Evolutionary conservation across 108 stramenopile genomes (phyloP), one percentile per base, ranked within the genome.

Genomic region (Nannochloropsis salina): DNA sequence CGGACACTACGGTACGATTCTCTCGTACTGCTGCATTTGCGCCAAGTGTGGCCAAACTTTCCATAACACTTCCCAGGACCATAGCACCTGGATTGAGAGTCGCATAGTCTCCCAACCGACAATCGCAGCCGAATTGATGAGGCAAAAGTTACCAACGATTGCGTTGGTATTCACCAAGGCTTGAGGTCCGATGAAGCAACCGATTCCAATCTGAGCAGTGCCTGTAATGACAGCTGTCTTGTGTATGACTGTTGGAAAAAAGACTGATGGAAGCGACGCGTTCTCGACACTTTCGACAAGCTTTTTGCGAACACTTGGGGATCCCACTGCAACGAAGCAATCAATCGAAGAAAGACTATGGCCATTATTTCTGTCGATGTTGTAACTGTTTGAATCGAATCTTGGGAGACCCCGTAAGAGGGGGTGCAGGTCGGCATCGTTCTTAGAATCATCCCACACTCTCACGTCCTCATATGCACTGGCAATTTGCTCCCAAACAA

Each of bases 101-200:
- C 47, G 47, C 47, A 51, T 51, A 51, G 47, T 51, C 47, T 51
- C 47, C 47, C 47, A 51, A 51, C 47, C 47, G 47, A 51, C 47
- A 51, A 51, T 51, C 47, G 47, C 47, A 51, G 47, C 47, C 47
- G 47, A 51, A 51, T 51, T 51, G 47, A 51, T 51, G 47, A 51
- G 47, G 47, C 47, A 51, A 51, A 51, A 51, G 47, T 51, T 51
- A 51, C 47, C 47, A 51, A 12, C 15, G 47, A 51, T 15, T 51
- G 47, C 47, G 47, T 51, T 51, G 47, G 47, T 51, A 51, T 51
- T 51, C 47, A 51, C 47, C 47, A 51, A 51, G 47, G 47, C 47
- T 51, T 51, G 47, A 51, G 47, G 10, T 51, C 15, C 47, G 47
- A 51, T 51, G 47, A 51, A 51, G 47, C 47, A 51, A 51, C 47